These are phyloP conservation scores for Stenocarpella maydis DNA, from an alignment of 2,329 filamentous ascomycete genomes.

Conservation along the genomic window DNA sequence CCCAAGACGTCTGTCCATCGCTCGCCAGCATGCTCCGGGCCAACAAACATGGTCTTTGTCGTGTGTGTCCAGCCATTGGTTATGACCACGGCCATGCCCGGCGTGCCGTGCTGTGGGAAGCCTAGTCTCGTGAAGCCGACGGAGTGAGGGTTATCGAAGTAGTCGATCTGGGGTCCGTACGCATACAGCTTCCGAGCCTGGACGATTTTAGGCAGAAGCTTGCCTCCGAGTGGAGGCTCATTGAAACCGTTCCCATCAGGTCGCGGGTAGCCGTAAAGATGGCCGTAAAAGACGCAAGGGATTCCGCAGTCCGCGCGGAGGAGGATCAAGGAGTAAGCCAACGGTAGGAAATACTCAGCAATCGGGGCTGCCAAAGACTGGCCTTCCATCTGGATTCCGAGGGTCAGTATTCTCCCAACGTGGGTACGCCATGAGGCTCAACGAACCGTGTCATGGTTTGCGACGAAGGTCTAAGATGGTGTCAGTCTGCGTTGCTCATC, in stretches of 20 bases:
- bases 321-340: slow-evolving; percentile 74
- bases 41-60: slow-evolving; percentile 69
- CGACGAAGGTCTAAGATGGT: slow-evolving; percentile 63
- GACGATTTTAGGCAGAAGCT: slow-evolving; percentile 63
- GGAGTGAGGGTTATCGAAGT: slow-evolving; percentile 67
- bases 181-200: slow-evolving; percentile 71
- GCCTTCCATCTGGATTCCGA: slow-evolving; percentile 28
- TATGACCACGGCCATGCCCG: slow-evolving; percentile 65
- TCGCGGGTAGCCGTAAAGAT: slow-evolving; percentile 70
- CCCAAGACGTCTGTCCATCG: slow-evolving; percentile 70
- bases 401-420: neutral
- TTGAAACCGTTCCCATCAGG: slow-evolving; percentile 50
- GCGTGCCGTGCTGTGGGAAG: slow-evolving; percentile 52
- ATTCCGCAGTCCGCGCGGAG: slow-evolving; percentile 65
- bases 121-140: slow-evolving; percentile 66
- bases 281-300: slow-evolving; percentile 76
- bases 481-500: neutral
- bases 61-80: slow-evolving; percentile 57
- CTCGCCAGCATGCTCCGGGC: slow-evolving; percentile 64
- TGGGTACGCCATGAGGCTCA: too few relatives aligned
- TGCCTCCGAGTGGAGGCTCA: slow-evolving; percentile 56
- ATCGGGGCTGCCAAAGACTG: slow-evolving; percentile 70
- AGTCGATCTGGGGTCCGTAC: slow-evolving; percentile 70
- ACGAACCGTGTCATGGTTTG: slow-evolving; percentile 70
- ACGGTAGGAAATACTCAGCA: slow-evolving; percentile 68